Conservation (phyloP, 2,329 filamentous ascomycete species). For the Ascochyta clinopodiicola region DNA sequence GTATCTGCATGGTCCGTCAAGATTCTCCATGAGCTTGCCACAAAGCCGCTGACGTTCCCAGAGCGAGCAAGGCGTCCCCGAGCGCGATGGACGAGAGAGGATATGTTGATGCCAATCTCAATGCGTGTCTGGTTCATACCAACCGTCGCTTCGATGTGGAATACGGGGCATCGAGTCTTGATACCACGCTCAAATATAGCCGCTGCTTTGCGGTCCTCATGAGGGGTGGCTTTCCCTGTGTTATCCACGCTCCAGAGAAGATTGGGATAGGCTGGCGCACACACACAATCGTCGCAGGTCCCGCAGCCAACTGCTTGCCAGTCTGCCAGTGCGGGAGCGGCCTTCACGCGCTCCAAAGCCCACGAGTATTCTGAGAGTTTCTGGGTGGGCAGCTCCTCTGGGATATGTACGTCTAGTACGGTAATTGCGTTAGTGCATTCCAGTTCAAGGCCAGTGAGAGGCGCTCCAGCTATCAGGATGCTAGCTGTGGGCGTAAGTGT, state of each 20-base stretch:
- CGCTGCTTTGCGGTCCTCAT: constrained; percentile 54
- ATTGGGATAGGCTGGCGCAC: constrained; percentile 32
- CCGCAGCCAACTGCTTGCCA: constrained; percentile 27
- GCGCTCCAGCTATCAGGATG: constrained; percentile 1
- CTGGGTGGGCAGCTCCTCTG: constrained; percentile 2
- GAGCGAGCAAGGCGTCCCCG: constrained; percentile 36
- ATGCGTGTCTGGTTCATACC: constrained; percentile 44
- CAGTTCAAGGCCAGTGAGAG: background rate
- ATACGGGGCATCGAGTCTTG: constrained; percentile 53
- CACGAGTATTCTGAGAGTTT: constrained; percentile 28
- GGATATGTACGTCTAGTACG: constrained; percentile 29
- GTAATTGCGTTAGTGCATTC: constrained; percentile 29
- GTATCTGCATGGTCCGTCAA: constrained; percentile 53
- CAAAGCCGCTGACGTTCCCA: constrained; percentile 12
- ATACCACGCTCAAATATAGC: constrained; percentile 58
- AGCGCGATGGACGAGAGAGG: constrained; percentile 54
- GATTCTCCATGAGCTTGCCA: constrained; percentile 54
- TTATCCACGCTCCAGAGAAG: constrained; percentile 37
- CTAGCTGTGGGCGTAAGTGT: constrained; percentile 4
- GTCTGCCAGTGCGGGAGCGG: constrained; percentile 20
- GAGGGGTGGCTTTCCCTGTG: constrained; percentile 26
- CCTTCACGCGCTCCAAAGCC: constrained; percentile 26
- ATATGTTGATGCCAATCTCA: constrained; percentile 51
- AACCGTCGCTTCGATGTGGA: constrained; percentile 21
- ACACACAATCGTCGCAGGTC: constrained; percentile 21